Conservation (phyloP, 2,329 filamentous ascomycete genomes). For the Leptographium procerum region DNA sequence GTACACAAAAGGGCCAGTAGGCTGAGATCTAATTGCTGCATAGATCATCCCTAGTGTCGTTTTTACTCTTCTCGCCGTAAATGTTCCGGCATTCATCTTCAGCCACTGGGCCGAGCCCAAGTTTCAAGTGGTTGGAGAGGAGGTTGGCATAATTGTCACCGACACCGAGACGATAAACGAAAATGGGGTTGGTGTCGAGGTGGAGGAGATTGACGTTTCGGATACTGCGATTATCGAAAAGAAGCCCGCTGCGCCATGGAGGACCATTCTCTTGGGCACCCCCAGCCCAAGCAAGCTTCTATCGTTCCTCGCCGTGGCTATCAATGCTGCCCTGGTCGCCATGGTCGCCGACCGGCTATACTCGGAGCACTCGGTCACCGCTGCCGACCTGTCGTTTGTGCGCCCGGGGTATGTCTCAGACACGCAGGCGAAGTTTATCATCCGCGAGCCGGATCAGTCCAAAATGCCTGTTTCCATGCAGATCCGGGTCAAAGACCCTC, state of each 20-base stretch:
- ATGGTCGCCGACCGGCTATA: conserved; percentile 71
- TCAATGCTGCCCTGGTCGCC: conserved; percentile 59
- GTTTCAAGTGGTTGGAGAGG: conserved; percentile 48
- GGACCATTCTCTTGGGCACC: conserved; percentile 61
- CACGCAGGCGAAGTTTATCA: conserved; percentile 64
- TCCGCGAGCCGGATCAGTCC: conserved; percentile 69
- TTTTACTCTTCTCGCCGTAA: conserved; percentile 54
- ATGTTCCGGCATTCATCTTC: conserved; percentile 50
- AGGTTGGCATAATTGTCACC: conserved; percentile 44
- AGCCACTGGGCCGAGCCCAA: conserved; percentile 45
- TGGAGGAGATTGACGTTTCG: conserved; percentile 46
- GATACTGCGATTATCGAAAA: conserved; percentile 51
- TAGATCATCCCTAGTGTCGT: conserved; percentile 24
- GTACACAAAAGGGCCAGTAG: not conserved
- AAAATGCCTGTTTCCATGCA: conserved; percentile 68
- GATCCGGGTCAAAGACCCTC: conserved; percentile 42
- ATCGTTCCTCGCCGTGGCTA: conserved; percentile 55
- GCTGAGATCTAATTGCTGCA: not conserved
- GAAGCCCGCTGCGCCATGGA: conserved; percentile 43
- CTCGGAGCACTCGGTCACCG: conserved; percentile 60
- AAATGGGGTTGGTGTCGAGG: conserved; percentile 22
- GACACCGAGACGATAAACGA: conserved; percentile 27
- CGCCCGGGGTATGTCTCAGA: conserved; percentile 80
- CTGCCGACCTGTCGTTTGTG: conserved; percentile 70
- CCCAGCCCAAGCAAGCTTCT: conserved; percentile 60